phyloP scores from a whole-genome alignment of 305 asterid genomes.

The Lippia alba region DNA sequence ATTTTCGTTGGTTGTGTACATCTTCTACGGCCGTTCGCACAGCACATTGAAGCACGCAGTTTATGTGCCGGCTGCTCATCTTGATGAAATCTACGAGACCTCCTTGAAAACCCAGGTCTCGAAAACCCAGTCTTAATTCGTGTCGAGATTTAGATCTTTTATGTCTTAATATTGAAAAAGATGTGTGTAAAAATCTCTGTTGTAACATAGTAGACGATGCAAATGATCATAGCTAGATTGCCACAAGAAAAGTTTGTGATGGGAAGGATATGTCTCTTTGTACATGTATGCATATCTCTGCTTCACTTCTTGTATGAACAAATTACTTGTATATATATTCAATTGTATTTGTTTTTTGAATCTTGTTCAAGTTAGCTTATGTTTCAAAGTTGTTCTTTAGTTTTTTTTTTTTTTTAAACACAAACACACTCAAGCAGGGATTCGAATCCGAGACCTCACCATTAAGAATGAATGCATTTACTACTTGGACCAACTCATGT shows the following conservation, averaged over 20 bases:
- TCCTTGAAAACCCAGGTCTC: constrained; percentile 44
- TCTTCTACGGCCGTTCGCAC: constrained; percentile 69
- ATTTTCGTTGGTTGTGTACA: constrained; percentile 60
- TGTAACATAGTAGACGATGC: not conserved
- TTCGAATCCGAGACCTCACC: too few relatives aligned
- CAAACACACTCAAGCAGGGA: too few relatives aligned
- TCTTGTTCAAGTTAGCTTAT: too few relatives aligned
- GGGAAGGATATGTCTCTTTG: not conserved
- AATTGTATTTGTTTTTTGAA: too few relatives aligned
- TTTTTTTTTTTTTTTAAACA: too few relatives aligned
- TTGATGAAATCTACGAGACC: constrained; percentile 74
- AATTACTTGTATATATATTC: too few relatives aligned
- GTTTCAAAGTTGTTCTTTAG: too few relatives aligned
- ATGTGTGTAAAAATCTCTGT: not conserved
- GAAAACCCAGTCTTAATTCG: constrained; percentile 36
- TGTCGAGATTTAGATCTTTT: not conserved
- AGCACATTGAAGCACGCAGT: constrained; percentile 76
- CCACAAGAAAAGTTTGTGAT: not conserved
- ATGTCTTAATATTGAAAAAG: not conserved
- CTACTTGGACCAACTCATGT: too few relatives aligned
- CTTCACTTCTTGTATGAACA: too few relatives aligned
- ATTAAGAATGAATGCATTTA: too few relatives aligned
- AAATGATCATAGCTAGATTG: not conserved
- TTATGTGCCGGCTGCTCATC: constrained; percentile 79
- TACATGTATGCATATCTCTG: not conserved